Base-by-base conservation (phyloP, 768 basidiomycete species). In the Pisolithus sp. region DNA sequence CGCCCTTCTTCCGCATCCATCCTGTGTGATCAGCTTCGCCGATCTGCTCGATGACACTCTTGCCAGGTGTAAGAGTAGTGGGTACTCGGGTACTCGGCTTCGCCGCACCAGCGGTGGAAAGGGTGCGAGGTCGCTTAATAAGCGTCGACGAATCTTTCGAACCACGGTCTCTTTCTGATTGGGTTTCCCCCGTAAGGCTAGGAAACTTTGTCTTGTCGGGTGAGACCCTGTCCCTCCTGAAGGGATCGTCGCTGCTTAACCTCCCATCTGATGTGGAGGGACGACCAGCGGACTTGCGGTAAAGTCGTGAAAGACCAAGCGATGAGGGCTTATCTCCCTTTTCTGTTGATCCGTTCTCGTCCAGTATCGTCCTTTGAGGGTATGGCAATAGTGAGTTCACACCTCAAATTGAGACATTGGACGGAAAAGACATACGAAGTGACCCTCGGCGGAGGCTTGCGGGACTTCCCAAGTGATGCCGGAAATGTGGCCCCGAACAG, bases 1-100 rank as follows among this genome's bases (percentile, higher is more conserved):
- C 96, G 1, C 90, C 90, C 73, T 85, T 91, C 79, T 98, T 99
- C 63, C 89, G 80, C 86, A 99, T 86, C 86, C 91, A 97, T 7
- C 96, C 96, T 30, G 77, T 75, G 65, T 89, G 83, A 70, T 99
- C 96, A 15, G 92, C 82, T 23, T 79, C 79, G 4, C 95, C 96
- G 54, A 99, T 93, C 69, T 95, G 90, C 50, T 91, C 83, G 50
- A 96, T 67, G 46, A 96, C 87, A 53, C 82, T 91, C 65, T 76
- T 74, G 0, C 88, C 89, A 28, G 74, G 75, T 60, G 76, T 78
- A 54, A 83, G 64, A 3, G 72, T 65, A 20, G 69, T 73, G 36
- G 66, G 68, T 17, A 62, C 63, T 7, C 57, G 62, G 4, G 54
- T 51, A 12, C 57, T 57, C 4, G 41, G 54, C 20, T 24, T 41